phyloP scores from a whole-genome alignment of 2,329 filamentous ascomycete genomes.

The Colletotrichum brevisporum region DNA sequence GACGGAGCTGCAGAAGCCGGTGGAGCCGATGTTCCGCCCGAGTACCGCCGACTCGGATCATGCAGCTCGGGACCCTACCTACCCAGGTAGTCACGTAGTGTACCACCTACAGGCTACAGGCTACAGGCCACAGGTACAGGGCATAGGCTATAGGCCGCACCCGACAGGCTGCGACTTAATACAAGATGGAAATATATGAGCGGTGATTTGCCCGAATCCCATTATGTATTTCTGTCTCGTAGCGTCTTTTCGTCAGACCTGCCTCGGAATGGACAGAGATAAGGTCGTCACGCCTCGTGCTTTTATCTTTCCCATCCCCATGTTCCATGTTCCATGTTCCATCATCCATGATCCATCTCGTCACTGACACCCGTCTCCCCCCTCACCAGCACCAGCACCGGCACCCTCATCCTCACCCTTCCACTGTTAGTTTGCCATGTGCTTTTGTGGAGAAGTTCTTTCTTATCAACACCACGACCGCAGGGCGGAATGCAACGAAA shows the following conservation, averaged over 20 bases:
- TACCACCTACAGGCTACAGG: constrained; percentile 12
- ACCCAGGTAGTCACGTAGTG: constrained; percentile 6
- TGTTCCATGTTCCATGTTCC: constrained; percentile 23
- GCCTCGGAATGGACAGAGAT: constrained; percentile 46
- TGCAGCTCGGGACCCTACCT: constrained; percentile 24
- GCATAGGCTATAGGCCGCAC: too few relatives aligned
- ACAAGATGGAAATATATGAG: constrained; percentile 34
- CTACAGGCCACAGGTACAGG: not conserved
- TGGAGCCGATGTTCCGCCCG: constrained; percentile 29
- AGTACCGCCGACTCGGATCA: constrained; percentile 41
- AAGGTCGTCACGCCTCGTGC: constrained; percentile 45
- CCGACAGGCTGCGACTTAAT: not conserved
- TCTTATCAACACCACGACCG: not conserved
- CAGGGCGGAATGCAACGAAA: constrained; percentile 21
- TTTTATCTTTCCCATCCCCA: constrained; percentile 38
- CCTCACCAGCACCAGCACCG: too few relatives aligned
- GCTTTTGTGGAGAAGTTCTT: constrained; percentile 27
- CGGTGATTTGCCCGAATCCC: constrained; percentile 48
- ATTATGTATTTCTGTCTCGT: constrained; percentile 59
- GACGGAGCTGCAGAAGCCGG: too few relatives aligned
- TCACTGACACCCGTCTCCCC: too few relatives aligned
- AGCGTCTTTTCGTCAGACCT: constrained; percentile 30
- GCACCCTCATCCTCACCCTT: constrained; percentile 1
- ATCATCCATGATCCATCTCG: too few relatives aligned
- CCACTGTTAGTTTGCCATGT: constrained; percentile 24